These are phyloP conservation scores for Talaromyces sp. DNA, from an alignment of 2,329 filamentous ascomycete genomes.

Conservation along the genomic window DNA sequence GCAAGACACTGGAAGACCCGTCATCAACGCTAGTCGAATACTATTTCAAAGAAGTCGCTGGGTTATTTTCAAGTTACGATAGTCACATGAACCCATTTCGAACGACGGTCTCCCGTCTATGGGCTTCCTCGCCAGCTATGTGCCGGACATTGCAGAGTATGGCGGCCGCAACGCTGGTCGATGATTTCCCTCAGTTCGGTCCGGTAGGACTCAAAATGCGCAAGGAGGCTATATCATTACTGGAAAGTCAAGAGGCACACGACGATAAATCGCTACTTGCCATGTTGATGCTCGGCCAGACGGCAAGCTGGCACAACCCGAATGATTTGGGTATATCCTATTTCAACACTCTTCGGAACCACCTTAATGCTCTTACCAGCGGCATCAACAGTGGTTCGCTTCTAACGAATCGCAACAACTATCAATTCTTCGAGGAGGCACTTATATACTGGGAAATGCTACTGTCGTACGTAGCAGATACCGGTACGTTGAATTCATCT, in stretches of 20 bases:
- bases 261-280: conserved; percentile 57
- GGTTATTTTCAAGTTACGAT: conserved; percentile 63
- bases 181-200: conserved; percentile 55
- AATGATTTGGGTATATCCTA: conserved; percentile 54
- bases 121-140: conserved; percentile 57
- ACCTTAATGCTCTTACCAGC: conserved; percentile 44
- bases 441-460: conserved; percentile 60
- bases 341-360: conserved; percentile 42
- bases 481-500: conserved; percentile 33
- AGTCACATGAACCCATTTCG: conserved; percentile 61
- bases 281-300: conserved; percentile 57
- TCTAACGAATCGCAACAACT: conserved; percentile 36
- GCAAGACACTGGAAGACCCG: conserved; percentile 44
- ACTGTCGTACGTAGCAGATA: conserved; percentile 51
- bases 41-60: conserved; percentile 62
- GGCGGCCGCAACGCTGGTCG: conserved; percentile 59
- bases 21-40: conserved; percentile 59
- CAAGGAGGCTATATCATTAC: conserved; percentile 51
- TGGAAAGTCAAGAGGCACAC: conserved; percentile 47
- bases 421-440: conserved; percentile 55
- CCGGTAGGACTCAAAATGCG: conserved; percentile 51
- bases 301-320: conserved; percentile 59
- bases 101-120: conserved; percentile 56
- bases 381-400: conserved; percentile 19
- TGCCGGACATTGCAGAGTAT: conserved; percentile 63